Evolutionary conservation across 2,329 filamentous ascomycete genomes (phyloP), one percentile per base, ranked within the genome.

Genomic region (Juglanconis sp.): DNA sequence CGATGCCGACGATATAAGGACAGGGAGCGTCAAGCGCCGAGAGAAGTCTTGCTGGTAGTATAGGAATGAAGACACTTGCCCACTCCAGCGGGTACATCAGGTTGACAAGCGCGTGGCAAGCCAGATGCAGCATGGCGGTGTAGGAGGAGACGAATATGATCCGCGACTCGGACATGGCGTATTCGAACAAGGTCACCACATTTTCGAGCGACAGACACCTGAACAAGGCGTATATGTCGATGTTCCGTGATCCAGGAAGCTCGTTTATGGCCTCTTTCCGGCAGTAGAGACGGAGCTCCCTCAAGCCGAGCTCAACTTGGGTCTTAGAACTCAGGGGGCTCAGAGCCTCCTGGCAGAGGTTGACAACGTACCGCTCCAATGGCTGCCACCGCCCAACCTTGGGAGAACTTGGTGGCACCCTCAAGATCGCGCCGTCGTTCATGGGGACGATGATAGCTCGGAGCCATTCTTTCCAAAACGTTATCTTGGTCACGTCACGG

Each of bases 391-490:
- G 87, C 49, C 95, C 95, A 65, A 96, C 87, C 68, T 87, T 91
- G 11, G 95, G 93, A 5, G 94, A 98, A 74, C 89, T 96, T 9
- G 91, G 81, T 6, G 95, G 92, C 7, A 99, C 87, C 59, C 93
- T 85, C 66, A 95, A 77, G 35, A 99, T 81, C 13, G 83, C 87
- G 24, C 94, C 92, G 70, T 96, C 92, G 1, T 88, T 92, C 95
- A 98, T 99, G 34, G 95, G 95, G 30, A 96, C 91, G n/a, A 95
- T 81, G 9, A 98, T 84, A 6, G 94, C 93, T 74, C 92, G 89
- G 52, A 99, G 83, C 95, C 95, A 99, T 73, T 99, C 95, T 74
- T 98, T 98, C 93, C 94, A 99, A 76, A 99, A 98, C 36, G 87
- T 86, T 65, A 93, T 92, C 76, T 96, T 84, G 62, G 87, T 88